phyloP scores from a whole-genome alignment of 2,329 filamentous ascomycete genomes.

The Epichloe gansuensis region DNA sequence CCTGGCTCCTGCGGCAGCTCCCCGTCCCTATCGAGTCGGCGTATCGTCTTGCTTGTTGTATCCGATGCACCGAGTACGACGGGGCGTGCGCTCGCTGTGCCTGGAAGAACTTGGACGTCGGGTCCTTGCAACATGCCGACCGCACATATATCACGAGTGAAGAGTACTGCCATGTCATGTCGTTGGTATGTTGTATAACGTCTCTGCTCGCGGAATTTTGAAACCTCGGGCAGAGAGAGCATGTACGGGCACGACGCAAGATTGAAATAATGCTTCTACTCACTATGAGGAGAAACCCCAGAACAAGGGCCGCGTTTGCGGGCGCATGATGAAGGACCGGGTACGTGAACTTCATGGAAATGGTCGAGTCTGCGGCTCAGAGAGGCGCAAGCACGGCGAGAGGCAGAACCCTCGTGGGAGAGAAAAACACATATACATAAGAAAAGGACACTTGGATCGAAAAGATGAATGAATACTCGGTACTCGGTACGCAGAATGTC shows the following conservation, averaged over 20 bases:
- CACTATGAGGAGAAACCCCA: constrained; percentile 10
- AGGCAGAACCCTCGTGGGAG: not conserved
- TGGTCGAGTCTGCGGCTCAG: too few species aligned
- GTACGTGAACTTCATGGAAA: not conserved
- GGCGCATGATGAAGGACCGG: not conserved
- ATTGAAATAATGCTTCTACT: not conserved
- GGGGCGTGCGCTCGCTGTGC: constrained; percentile 1
- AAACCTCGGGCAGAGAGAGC: not conserved
- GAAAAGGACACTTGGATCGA: not conserved
- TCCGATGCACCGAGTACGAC: constrained; percentile 4
- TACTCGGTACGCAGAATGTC: too few species aligned
- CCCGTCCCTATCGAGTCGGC: not conserved
- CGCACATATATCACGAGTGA: not conserved
- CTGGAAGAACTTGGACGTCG: constrained; percentile 7
- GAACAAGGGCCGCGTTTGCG: constrained; percentile 10
- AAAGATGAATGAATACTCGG: too few species aligned
- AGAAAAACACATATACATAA: not conserved
- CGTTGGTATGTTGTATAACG: not conserved
- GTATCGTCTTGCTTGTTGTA: constrained; percentile 2
- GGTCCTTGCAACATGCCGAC: constrained; percentile 6
- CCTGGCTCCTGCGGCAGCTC: not conserved
- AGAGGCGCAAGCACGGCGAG: not conserved
- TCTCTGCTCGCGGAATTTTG: too few species aligned
- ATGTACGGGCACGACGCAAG: too few species aligned
- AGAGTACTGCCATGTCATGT: not conserved